These are phyloP conservation scores for Calonectria pauciramosa DNA, from an alignment of 2,329 filamentous ascomycete genomes.

Conservation along the genomic window DNA sequence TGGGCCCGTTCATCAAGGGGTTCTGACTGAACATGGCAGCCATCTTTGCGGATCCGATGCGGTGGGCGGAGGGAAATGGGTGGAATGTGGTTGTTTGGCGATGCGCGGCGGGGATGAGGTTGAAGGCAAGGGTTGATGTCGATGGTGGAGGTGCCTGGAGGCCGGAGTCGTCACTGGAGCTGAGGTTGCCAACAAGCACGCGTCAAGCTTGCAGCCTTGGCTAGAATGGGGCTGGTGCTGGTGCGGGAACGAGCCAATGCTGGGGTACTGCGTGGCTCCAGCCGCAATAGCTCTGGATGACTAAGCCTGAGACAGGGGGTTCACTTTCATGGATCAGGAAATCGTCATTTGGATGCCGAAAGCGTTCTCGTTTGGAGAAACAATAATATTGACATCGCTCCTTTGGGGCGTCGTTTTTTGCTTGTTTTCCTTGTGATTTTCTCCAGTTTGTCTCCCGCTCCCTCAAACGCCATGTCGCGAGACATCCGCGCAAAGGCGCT, in stretches of 20 bases:
- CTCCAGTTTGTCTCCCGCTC: constrained; percentile 6
- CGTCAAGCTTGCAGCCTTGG: constrained; percentile 68
- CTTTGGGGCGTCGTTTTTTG: constrained; percentile 18
- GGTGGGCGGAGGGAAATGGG: neutral
- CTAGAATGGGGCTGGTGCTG: constrained; percentile 27
- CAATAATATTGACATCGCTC: constrained; percentile 36
- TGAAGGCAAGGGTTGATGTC: constrained; percentile 27
- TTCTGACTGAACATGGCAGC: constrained; percentile 79
- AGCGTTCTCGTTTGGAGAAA: constrained; percentile 24
- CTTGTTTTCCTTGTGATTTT: constrained; percentile 3
- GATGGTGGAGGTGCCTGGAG: constrained; percentile 39
- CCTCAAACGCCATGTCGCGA: constrained; percentile 58
- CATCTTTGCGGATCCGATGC: constrained; percentile 58
- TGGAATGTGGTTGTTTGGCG: neutral
- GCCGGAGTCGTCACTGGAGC: constrained; percentile 31
- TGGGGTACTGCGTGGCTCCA: constrained; percentile 22
- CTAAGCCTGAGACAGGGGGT: constrained; percentile 51
- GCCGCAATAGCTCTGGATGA: constrained; percentile 56
- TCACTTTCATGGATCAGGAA: constrained; percentile 36
- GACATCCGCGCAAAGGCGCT: constrained; percentile 74
- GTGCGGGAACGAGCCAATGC: constrained; percentile 4
- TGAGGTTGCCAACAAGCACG: constrained; percentile 53
- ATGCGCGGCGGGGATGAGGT: constrained; percentile 29
- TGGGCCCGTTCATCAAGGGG: constrained; percentile 76
- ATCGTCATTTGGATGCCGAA: constrained; percentile 39